Base-by-base conservation (phyloP, 768 basidiomycete genomes). In the Calocybe cyanea region DNA sequence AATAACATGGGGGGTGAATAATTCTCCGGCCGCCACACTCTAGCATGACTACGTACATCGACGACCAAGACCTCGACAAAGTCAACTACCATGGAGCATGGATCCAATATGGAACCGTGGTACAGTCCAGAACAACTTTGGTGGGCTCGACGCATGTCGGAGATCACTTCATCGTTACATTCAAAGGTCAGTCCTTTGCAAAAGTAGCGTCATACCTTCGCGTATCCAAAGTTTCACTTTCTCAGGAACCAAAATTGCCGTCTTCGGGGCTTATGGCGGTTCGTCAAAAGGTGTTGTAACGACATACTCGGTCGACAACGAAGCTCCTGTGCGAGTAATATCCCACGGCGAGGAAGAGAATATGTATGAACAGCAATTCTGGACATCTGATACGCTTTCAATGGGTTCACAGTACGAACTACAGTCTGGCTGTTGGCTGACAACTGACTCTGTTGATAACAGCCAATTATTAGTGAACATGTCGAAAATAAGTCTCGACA, bases 391-490 rank as follows among this genome's bases (percentile, higher is more conserved):
- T 8, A 31, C 4, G 37, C 70, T 31, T 19, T 50, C 11, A 24
- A 55, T 9, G 58, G 55, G 8, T 28, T 32, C 59, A 5, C 70
- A 70, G 70, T 70, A 41, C 46, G 68, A 60, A 17, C 36, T 11
- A n/a, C n/a, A n/a, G n/a, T n/a, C n/a, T n/a, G n/a, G n/a, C n/a
- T n/a, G n/a, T n/a, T n/a, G n/a, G n/a, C n/a, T n/a, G n/a, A n/a
- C n/a, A n/a, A n/a, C n/a, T n/a, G n/a, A n/a, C n/a, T n/a, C n/a
- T 7, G 17, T 35, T n/a, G 13, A 15, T 19, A 10, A 6, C 23
- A 70, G 69, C 40, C 57, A 52, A 3, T 49, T 72, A 24, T 53
- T 53, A 5, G 65, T 70, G 14, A 68, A 63, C 3, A 67, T 72
- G 63, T 54, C 53, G 0, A 60, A 65, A 42, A 52, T 67, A 0